Base-by-base conservation (phyloP, 108 stramenopile species). In the Cyclostephanos invisitatus region DNA sequence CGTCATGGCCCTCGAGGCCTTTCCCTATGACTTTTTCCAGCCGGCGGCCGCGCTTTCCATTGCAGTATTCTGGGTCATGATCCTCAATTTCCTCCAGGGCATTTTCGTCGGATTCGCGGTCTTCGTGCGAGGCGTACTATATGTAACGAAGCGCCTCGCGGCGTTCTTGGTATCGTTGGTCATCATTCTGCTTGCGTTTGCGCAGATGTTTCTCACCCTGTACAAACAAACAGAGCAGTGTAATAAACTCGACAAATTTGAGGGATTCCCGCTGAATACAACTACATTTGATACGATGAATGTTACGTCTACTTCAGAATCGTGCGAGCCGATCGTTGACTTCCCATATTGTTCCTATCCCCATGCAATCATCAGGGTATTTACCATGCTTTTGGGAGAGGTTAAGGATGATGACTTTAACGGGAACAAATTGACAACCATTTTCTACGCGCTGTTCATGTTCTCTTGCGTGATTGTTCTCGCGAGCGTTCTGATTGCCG, bases 111-210 rank as follows among this genome's bases (percentile, higher is more conserved):
- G 65, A 67, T 84, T 82, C 51, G 80, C 72, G 25, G 67, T 83
- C 28, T 75, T 83, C 49, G 73, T 83, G 14, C 62, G 58, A 2
- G 78, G 72, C 20, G 64, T 83, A 22, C 40, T 70, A 2, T 75
- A 76, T 38, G 69, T 76, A 2, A 29, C 59, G 32, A 51, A 76
- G 46, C 63, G 70, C 35, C 69, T 72, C 6, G 56, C 63, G 1
- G 69, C 75, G 5, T 75, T 75, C 38, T 66, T 75, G 36, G 44
- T 89, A 62, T 83, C 89, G 49, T 84, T 94, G 17, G 70, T 74
- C 28, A 85, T 89, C 48, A 91, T 91, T 40, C 73, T 94, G 71
- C 35, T 94, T 28, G 86, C 86, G 0, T 94, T 94, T 77, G 85
- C 90, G 2, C 89, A 89, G 68, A 91, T 90, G 77, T 94, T 94